Percentiles rank a stretch among this genome's conserved stretches.
Conservation (phyloP, 2,329 filamentous ascomycete species). For the Blastomyces gilchristii region DNA sequence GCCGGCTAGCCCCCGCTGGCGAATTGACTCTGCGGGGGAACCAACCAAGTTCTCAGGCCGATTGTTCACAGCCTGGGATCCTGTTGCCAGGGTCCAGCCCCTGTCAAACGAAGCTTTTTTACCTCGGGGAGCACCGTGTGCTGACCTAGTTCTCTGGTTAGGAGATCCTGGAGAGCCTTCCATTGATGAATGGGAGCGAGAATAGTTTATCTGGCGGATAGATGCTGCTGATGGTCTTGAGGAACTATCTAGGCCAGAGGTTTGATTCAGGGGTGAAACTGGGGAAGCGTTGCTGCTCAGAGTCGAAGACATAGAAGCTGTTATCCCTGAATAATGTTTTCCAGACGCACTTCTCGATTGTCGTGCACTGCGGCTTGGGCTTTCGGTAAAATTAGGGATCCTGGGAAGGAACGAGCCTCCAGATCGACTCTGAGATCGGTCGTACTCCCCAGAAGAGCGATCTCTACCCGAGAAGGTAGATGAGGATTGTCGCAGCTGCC, state of each 20-base stretch:
- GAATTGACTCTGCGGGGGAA: constrained; percentile 17
- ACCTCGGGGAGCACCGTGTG: constrained; percentile 34
- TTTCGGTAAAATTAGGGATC: constrained; percentile 32
- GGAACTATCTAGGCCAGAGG: constrained; percentile 33
- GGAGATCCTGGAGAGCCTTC: constrained; percentile 48
- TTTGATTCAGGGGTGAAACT: constrained; percentile 35
- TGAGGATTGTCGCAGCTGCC: constrained; percentile 33
- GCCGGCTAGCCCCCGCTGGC: constrained; percentile 17
- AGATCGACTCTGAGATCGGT: constrained; percentile 34
- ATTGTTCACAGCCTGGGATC: constrained; percentile 24
- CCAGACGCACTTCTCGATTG: constrained; percentile 12
- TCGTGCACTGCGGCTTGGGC: constrained; percentile 5
- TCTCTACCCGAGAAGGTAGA: constrained; percentile 35
- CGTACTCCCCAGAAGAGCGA: constrained; percentile 33
- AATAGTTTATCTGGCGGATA: constrained; percentile 71
- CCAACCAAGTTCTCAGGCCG: constrained; percentile 27
- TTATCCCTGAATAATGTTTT: constrained; percentile 13
- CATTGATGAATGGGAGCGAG: constrained; percentile 76
- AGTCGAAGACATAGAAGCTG: constrained; percentile 24
- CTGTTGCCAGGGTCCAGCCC: constrained; percentile 45
- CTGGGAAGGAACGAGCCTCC: constrained; percentile 34
- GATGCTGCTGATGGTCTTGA: constrained; percentile 66
- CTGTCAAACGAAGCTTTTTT: constrained; percentile 51
- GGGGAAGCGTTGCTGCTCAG: constrained; percentile 33
- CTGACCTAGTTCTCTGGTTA: constrained; percentile 16